Base-by-base conservation (phyloP, 2,329 filamentous ascomycete genomes). In the Neonectria faginata region DNA sequence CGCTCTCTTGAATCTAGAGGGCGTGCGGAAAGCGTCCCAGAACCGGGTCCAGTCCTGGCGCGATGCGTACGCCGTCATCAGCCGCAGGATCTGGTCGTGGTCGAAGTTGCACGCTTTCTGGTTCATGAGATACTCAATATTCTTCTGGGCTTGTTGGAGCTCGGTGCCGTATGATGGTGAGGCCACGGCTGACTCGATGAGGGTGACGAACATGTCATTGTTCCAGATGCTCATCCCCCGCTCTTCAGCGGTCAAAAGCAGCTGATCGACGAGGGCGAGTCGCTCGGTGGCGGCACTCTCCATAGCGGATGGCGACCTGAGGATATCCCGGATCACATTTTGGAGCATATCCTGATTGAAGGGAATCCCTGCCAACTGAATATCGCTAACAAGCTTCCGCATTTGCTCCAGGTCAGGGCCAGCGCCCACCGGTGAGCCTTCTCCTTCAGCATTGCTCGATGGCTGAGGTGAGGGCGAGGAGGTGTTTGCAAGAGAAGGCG, bases 21-120 rank as follows among this genome's bases (percentile, higher is more conserved):
- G 83, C 60, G 83, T 81, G 59, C 84, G 83, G 82, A 90, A 92
- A 10, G 83, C 73, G 20, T 86, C 81, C 88, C 88, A 91, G 71
- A 92, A 88, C 6, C 80, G 79, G 16, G 82, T 75, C 83, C 87
- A 90, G 67, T 88, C 79, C 18, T 74, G 71, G 63, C 81, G 80
- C 20, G 70, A 67, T 5, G 85, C 81, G 66, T 88, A 85, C 1
- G 80, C 78, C 3, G 75, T 69, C 78, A 88, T 78, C 39, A 88
- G 76, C 18, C 76, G 77, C 47, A 79, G 73, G 10, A 81, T 74
- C 52, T 80, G 75, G 27, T 82, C 78, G 22, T 73, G 68, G 54
- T 81, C 80, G n/a, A 81, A 79, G 2, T 79, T 74, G 29, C 78
- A 70, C 14, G 76, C 70, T 4, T 75, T 75, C 52, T 81, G 77